Evolutionary conservation across 2,329 filamentous ascomycete genomes (phyloP).

Genomic region (Diaporthe ampelina): DNA sequence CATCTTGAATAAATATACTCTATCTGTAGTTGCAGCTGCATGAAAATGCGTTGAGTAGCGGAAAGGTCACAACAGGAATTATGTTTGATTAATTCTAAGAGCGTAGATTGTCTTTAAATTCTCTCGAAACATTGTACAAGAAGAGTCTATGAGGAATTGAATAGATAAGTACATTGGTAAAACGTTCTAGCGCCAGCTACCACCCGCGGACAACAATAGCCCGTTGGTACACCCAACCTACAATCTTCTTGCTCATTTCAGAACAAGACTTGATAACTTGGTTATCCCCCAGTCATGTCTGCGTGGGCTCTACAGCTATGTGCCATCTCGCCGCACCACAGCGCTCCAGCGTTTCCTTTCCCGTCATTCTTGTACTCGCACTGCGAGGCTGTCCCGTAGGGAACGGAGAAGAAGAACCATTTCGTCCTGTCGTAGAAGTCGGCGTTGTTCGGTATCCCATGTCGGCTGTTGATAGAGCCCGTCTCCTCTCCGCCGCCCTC

Average conservation of each 20-base stretch:
- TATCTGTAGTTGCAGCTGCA: no score
- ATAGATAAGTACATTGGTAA: background rate
- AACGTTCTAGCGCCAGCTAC: background rate
- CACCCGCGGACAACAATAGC: background rate
- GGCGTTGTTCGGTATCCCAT: background rate
- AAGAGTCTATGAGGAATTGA: background rate
- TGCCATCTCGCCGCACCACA: background rate
- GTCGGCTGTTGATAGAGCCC: background rate
- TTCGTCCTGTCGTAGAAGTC: background rate
- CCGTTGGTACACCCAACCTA: background rate
- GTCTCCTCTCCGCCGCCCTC: background rate
- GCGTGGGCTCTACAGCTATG: background rate
- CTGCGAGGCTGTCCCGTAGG: background rate
- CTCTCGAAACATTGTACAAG: background rate
- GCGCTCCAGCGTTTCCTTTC: background rate
- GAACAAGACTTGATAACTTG: background rate
- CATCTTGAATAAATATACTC: no score
- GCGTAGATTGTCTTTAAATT: background rate
- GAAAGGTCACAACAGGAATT: background rate
- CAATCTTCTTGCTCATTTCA: background rate
- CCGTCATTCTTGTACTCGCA: constrained; percentile 6
- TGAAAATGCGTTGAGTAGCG: no score
- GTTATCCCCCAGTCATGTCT: background rate
- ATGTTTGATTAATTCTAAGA: background rate
- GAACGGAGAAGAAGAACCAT: background rate